phyloP scores from a whole-genome alignment of 306 rosid species.

The Hylodesmum podocarpum region DNA sequence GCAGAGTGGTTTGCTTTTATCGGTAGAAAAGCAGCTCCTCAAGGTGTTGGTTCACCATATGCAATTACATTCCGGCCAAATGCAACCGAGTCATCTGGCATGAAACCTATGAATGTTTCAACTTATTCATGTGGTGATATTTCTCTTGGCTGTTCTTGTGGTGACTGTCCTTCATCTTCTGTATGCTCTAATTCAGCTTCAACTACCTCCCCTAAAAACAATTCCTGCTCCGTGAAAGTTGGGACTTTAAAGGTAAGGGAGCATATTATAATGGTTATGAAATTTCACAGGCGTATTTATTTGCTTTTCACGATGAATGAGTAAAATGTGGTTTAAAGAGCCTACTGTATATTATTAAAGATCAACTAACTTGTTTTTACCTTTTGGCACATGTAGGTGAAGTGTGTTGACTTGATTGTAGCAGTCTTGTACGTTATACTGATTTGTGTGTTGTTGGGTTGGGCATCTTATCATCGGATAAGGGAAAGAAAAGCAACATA shows the following conservation, averaged over 20 bases:
- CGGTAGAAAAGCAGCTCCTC: constrained; percentile 66
- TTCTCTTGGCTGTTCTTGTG: constrained; percentile 97
- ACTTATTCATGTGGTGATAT: constrained; percentile 86
- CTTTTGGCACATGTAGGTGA: constrained; percentile 60
- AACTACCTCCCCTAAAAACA: constrained; percentile 45
- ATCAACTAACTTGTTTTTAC: constrained; percentile 38
- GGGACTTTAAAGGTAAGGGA: constrained; percentile 79
- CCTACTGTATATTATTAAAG: constrained; percentile 12
- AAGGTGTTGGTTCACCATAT: constrained; percentile 79
- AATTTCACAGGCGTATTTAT: constrained; percentile 23
- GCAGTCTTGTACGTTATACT: constrained; percentile 67
- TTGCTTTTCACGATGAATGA: constrained; percentile 24
- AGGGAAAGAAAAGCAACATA: constrained; percentile 55
- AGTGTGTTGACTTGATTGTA: constrained; percentile 73
- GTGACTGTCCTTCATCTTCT: constrained; percentile 89
- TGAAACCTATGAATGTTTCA: constrained; percentile 92
- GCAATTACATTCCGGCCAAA: constrained; percentile 64
- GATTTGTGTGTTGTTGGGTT: constrained; percentile 68
- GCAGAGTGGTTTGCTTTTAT: constrained; percentile 94
- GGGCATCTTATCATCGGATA: constrained; percentile 68
- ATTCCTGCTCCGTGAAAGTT: constrained; percentile 72
- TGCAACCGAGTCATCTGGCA: constrained; percentile 57
- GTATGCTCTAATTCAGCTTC: constrained; percentile 68
- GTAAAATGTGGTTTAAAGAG: constrained; percentile 13
- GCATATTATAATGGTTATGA: constrained; percentile 18